Evolutionary conservation across 139 green algal species (phyloP).

Genomic region (Gonium pectorale): DNA sequence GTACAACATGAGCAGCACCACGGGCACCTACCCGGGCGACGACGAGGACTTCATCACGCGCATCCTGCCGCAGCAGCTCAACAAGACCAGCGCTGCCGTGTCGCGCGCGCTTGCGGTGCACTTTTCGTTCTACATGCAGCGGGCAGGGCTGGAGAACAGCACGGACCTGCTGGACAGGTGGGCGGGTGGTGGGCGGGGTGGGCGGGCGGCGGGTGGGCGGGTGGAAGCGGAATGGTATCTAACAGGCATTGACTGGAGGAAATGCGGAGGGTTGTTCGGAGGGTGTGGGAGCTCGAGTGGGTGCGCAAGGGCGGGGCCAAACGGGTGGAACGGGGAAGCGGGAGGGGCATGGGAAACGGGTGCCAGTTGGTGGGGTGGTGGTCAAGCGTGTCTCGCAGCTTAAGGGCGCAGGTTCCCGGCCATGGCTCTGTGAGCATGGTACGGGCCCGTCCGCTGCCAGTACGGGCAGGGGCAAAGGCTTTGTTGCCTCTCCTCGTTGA

Average conservation of each 20-base stretch:
- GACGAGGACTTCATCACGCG: constrained; percentile 46
- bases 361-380: no score
- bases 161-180: constrained; percentile 43
- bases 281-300: neutral
- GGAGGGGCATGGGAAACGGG: no score
- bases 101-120: constrained; percentile 35
- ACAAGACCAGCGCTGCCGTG: constrained; percentile 28
- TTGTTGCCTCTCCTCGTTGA: neutral
- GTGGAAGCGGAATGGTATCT: neutral
- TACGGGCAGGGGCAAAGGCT: no score
- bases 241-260: neutral
- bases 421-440: neutral
- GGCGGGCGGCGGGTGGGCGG: no score
- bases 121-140: constrained; percentile 43
- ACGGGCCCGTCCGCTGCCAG: neutral
- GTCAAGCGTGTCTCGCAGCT: no score
- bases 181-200: no score
- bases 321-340: neutral
- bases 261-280: neutral
- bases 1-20: constrained; percentile 39
- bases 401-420: no score
- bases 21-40: constrained; percentile 31
- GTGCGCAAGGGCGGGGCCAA: neutral
- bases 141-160: constrained; percentile 36
- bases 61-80: constrained; percentile 44